Evolutionary conservation across 176 grass and related monocot genomes (phyloP).

Genomic region (Lolium rigidum): DNA sequence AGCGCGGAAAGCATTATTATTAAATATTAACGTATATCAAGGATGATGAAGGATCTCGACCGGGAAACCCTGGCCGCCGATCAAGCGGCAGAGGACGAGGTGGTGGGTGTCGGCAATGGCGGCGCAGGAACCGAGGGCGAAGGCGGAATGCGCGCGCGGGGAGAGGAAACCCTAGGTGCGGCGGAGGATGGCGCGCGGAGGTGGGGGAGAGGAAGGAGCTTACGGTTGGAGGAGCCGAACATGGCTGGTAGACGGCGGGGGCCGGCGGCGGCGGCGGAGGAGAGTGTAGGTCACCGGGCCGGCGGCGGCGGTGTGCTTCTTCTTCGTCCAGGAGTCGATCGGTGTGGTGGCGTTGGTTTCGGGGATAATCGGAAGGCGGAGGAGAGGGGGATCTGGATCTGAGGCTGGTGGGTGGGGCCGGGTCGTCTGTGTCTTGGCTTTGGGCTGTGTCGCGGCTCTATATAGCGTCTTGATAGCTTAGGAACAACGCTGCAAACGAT

Average conservation of each 20-base stretch:
- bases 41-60: not conserved
- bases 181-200: not conserved
- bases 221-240: conserved; percentile 71
- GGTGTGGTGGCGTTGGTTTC: conserved; percentile 6
- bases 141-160: not conserved
- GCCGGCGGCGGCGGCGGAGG: not conserved
- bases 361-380: conserved; percentile 16
- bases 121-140: not conserved
- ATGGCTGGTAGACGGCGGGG: conserved; percentile 31
- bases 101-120: too few species aligned
- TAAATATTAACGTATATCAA: too few species aligned
- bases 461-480: conserved; percentile 19
- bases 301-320: not conserved
- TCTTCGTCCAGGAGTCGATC: not conserved
- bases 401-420: conserved; percentile 19
- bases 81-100: not conserved
- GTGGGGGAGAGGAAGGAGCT: not conserved
- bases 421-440: not conserved
- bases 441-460: not conserved
- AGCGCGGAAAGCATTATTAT: not conserved
- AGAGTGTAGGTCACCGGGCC: not conserved
- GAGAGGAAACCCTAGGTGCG: conserved; percentile 11
- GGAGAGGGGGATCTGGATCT: conserved; percentile 23
- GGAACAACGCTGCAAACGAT: not conserved
- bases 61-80: conserved; percentile 3